These are phyloP conservation scores for Cladosporium cucumerinum DNA, from an alignment of 2,329 filamentous ascomycete genomes.

Conservation along the genomic window DNA sequence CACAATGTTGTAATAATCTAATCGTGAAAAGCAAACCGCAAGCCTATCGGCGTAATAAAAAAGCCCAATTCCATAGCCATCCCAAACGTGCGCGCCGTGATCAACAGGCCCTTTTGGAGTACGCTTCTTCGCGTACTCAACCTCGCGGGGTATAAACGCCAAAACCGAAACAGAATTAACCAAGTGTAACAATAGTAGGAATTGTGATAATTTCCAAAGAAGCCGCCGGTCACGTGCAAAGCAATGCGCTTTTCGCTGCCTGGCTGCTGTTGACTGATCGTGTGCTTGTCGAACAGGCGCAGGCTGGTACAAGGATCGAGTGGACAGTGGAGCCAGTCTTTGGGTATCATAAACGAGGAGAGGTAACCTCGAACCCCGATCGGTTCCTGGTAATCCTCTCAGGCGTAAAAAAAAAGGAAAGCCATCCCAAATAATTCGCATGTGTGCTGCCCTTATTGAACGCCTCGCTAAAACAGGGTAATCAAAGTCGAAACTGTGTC, in stretches of 20 bases:
- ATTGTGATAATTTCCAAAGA: neutral
- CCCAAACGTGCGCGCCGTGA: neutral
- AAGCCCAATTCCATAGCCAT: neutral
- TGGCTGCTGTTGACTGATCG: neutral
- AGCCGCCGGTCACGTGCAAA: neutral
- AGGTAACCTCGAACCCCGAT: neutral
- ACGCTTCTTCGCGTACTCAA: constrained; percentile 1
- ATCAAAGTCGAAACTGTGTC: constrained; percentile 16
- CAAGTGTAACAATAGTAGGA: neutral
- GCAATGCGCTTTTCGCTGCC: neutral
- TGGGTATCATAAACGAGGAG: constrained; percentile 14
- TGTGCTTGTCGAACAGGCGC: neutral
- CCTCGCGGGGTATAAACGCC: constrained; percentile 1
- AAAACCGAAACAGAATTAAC: neutral
- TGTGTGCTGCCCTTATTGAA: constrained; percentile 21
- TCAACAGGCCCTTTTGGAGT: neutral
- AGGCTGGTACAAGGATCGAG: constrained; percentile 1
- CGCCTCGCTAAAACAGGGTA: constrained; percentile 30
- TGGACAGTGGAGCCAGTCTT: constrained; percentile 14
- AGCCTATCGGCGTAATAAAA: neutral
- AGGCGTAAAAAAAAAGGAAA: constrained; percentile 21
- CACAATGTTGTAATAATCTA: neutral
- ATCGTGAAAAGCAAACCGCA: neutral
- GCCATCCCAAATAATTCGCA: constrained; percentile 26
- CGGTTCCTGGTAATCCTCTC: neutral